A percentile compares a stretch with the other conserved stretches of the same genome.
Conservation (phyloP, 2,329 filamentous ascomycete species). For the Xylariaceae sp. region DNA sequence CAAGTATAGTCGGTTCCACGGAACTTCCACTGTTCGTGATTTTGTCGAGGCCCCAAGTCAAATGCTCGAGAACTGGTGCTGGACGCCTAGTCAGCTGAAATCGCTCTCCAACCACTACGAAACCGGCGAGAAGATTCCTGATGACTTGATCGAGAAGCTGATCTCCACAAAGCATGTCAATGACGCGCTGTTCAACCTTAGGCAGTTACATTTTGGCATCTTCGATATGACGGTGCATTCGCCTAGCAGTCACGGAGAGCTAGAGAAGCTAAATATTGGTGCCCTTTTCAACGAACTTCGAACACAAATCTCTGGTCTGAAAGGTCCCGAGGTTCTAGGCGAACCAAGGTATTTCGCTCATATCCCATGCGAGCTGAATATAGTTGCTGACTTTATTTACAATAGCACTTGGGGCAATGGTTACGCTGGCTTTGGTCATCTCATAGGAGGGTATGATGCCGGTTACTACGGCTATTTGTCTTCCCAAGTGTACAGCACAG, state of each 20-base stretch:
- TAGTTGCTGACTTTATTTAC: slow-evolving; percentile 31
- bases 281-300: slow-evolving; percentile 73
- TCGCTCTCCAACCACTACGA: slow-evolving; percentile 74
- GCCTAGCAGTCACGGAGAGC: slow-evolving; percentile 67
- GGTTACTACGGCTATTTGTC: slow-evolving; percentile 79
- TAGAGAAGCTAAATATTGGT: slow-evolving; percentile 66
- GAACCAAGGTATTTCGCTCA: slow-evolving; percentile 50
- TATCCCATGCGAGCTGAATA: not conserved
- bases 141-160: slow-evolving; percentile 73
- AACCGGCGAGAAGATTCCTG: slow-evolving; percentile 69
- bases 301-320: slow-evolving; percentile 70
- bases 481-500: slow-evolving; percentile 78
- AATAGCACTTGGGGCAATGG: slow-evolving; percentile 72
- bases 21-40: slow-evolving; percentile 66
- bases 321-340: slow-evolving; percentile 71
- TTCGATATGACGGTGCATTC: slow-evolving; percentile 84
- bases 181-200: slow-evolving; percentile 75
- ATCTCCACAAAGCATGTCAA: slow-evolving; percentile 81
- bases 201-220: slow-evolving; percentile 78
- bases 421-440: slow-evolving; percentile 78
- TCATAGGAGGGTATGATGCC: slow-evolving; percentile 83
- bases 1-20: slow-evolving; percentile 68
- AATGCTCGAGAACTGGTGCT: slow-evolving; percentile 79
- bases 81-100: slow-evolving; percentile 66
- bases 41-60: slow-evolving; percentile 74